A percentile compares a stretch with the other conserved stretches of the same genome.
Conservation (phyloP, 257 asterid genomes). For the Nicotiana otophora region DNA sequence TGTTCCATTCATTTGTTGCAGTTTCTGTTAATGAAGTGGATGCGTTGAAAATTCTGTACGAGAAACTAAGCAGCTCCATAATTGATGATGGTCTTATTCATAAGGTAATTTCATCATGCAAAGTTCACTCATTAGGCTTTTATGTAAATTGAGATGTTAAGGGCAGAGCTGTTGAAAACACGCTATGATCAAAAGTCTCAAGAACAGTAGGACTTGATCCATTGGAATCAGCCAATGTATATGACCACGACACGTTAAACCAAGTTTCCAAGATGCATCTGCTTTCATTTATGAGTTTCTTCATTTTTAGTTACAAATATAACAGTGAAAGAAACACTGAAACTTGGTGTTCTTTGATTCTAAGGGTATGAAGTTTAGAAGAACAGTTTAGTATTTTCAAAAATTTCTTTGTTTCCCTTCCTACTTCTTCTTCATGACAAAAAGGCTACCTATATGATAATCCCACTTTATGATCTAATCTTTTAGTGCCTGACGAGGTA, state of each 20-base stretch:
- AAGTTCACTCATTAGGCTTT: neutral
- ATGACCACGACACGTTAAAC: too few species aligned
- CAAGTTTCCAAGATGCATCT: too few species aligned
- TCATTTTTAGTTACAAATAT: too few species aligned
- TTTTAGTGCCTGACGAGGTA: neutral
- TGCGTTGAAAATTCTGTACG: slow-evolving; percentile 60
- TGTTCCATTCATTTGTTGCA: slow-evolving; percentile 23
- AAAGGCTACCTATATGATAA: neutral
- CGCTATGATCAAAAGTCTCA: too few species aligned
- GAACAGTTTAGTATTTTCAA: neutral
- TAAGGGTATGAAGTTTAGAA: too few species aligned
- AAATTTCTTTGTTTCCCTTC: neutral
- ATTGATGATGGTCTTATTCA: slow-evolving; percentile 66
- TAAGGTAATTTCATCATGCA: slow-evolving; percentile 44
- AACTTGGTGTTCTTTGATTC: too few species aligned
- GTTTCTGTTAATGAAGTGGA: slow-evolving; percentile 86
- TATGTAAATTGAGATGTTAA: neutral
- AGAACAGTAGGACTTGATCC: too few species aligned
- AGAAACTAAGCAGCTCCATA: slow-evolving; percentile 56
- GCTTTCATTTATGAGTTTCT: too few species aligned
- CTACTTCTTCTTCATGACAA: neutral
- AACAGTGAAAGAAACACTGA: too few species aligned
- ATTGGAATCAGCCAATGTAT: too few species aligned
- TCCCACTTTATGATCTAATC: neutral
- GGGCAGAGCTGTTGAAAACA: neutral